A percentile compares a stretch with the other conserved stretches of the same genome.
phyloP scores from a whole-genome alignment of 2,329 filamentous ascomycete species.

The Ascomycota sp. region DNA sequence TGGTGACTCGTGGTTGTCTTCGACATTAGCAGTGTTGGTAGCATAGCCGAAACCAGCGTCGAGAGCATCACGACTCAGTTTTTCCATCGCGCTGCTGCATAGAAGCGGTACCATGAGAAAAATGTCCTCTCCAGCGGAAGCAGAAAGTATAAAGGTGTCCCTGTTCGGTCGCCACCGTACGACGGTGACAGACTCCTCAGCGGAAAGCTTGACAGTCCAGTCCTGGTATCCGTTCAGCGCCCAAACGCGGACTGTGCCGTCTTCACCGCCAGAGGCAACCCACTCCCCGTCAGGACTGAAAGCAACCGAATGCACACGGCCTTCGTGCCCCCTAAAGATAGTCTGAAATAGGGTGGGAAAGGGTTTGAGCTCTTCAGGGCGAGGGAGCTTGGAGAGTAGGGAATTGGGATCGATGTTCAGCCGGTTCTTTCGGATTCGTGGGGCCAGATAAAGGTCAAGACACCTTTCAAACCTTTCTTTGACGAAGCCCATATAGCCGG shows the following conservation, averaged over 20 bases:
- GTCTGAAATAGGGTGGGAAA: constrained; percentile 85
- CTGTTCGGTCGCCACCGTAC: constrained; percentile 78
- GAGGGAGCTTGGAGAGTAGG: constrained; percentile 77
- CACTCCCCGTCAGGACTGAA: constrained; percentile 73
- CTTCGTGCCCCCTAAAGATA: constrained; percentile 72
- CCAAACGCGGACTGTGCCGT: constrained; percentile 84
- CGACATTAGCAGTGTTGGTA: constrained; percentile 27
- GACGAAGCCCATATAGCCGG: constrained; percentile 73
- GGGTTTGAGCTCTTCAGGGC: constrained; percentile 79
- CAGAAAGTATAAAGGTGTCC: constrained; percentile 64
- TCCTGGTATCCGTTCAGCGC: constrained; percentile 75
- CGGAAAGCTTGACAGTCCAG: constrained; percentile 63
- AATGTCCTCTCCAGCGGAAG: constrained; percentile 65
- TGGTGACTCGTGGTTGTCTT: constrained; percentile 25
- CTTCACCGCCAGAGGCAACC: constrained; percentile 82
- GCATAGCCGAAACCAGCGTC: constrained; percentile 89
- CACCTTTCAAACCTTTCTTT: constrained; percentile 95
- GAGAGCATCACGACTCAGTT: constrained; percentile 53
- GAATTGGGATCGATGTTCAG: constrained; percentile 93
- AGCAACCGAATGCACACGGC: constrained; percentile 64
- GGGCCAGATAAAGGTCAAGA: constrained; percentile 85
- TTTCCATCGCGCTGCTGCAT: constrained; percentile 53
- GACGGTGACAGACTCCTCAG: constrained; percentile 61
- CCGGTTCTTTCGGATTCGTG: constrained; percentile 76
- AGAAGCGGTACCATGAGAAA: constrained; percentile 65